phyloP scores from a whole-genome alignment of 2,329 filamentous ascomycete species.

The Trichoderma gracile region DNA sequence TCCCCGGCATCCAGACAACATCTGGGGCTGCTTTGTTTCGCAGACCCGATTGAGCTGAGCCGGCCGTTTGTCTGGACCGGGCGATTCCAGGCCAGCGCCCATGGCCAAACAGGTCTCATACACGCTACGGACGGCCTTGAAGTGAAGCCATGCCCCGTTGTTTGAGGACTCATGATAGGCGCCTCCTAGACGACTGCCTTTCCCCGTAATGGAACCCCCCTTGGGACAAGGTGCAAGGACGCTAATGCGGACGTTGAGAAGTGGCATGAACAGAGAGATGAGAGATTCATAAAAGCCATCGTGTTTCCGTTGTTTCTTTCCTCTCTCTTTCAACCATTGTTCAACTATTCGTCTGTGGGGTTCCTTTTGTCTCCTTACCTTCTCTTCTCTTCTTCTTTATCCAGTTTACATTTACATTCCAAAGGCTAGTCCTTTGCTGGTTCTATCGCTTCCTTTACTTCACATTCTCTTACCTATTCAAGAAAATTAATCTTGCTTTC shows the following conservation, averaged over 20 bases:
- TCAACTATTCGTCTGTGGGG: constrained; percentile 31
- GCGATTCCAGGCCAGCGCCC: constrained; percentile 10
- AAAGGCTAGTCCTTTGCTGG: constrained; percentile 38
- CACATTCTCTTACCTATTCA: constrained; percentile 15
- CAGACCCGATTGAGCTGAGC: constrained; percentile 16
- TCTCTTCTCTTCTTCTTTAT: constrained; percentile 33
- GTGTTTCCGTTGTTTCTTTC: constrained; percentile 28
- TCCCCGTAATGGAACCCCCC: constrained; percentile 22
- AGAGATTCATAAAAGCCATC: constrained; percentile 31
- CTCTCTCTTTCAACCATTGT: constrained; percentile 33
- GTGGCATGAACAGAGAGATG: constrained; percentile 11
- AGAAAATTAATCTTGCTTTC: constrained; percentile 26
- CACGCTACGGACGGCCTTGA: constrained; percentile 11
- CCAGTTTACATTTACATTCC: constrained; percentile 29
- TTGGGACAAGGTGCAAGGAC: constrained; percentile 11
- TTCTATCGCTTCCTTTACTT: constrained; percentile 33
- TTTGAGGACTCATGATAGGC: constrained; percentile 20
- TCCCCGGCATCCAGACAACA: not conserved
- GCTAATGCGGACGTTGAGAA: constrained; percentile 1
- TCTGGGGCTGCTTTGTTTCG: constrained; percentile 10
- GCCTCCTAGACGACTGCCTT: constrained; percentile 19
- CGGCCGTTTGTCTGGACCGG: constrained; percentile 9
- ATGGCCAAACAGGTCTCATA: constrained; percentile 29
- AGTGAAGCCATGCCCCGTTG: constrained; percentile 15
- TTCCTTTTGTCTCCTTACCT: constrained; percentile 35